phyloP scores from a whole-genome alignment of 495 filamentous ascomycete genomes.

The Lasiosphaeriaceae sp. region DNA sequence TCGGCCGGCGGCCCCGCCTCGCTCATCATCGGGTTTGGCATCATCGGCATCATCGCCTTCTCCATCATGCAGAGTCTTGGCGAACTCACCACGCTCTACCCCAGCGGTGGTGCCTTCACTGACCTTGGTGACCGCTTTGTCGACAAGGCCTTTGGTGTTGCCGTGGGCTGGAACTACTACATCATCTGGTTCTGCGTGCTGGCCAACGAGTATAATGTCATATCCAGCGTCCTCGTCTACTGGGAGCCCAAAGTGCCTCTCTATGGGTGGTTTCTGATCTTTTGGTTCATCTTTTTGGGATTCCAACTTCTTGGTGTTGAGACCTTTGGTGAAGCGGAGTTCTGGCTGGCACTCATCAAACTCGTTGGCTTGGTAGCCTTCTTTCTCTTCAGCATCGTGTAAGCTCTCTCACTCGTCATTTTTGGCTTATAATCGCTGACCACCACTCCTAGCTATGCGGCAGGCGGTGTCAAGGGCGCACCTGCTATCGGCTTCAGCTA shows the following conservation, averaged over 20 bases:
- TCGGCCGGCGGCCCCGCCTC: slow-evolving; percentile 59
- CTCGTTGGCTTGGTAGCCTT: slow-evolving; percentile 64
- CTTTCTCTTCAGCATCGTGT: slow-evolving; percentile 64
- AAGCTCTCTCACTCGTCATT: neutral
- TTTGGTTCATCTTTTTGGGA: slow-evolving; percentile 51
- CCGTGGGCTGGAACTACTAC: slow-evolving; percentile 80
- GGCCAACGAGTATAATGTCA: slow-evolving; percentile 56
- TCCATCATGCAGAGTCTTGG: slow-evolving; percentile 62
- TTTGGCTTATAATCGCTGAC: neutral
- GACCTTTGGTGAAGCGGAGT: slow-evolving; percentile 61
- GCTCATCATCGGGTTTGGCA: slow-evolving; percentile 59
- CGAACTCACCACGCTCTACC: slow-evolving; percentile 67
- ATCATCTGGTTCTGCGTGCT: slow-evolving; percentile 61
- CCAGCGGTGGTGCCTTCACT: slow-evolving; percentile 56
- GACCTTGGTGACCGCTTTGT: slow-evolving; percentile 67
- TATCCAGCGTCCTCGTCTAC: slow-evolving; percentile 56
- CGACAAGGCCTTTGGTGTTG: slow-evolving; percentile 74
- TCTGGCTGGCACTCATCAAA: slow-evolving; percentile 62
- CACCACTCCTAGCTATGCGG: slow-evolving; percentile 34
- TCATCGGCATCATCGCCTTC: slow-evolving; percentile 65
- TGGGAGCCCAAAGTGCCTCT: slow-evolving; percentile 52
- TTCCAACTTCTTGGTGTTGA: slow-evolving; percentile 47
- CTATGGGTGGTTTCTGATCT: slow-evolving; percentile 60
- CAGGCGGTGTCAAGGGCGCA: slow-evolving; percentile 46
- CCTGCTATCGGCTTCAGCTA: slow-evolving; percentile 56